Base-by-base conservation (phyloP, 768 basidiomycete species). In the Pulveroboletus sp. region DNA sequence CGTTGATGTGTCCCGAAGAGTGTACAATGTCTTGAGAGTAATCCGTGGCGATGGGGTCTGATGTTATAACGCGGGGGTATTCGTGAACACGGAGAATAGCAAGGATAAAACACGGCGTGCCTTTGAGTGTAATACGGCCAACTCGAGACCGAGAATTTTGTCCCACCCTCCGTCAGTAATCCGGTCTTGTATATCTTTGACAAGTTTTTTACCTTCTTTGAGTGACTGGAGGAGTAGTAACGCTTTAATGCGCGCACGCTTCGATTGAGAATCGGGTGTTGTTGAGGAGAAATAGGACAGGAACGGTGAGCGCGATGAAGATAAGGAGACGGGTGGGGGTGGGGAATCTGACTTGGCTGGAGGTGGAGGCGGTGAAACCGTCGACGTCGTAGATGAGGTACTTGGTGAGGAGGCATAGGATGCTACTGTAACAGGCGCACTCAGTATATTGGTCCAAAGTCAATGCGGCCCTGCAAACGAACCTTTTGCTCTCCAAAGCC, bases 251-350 rank as follows among this genome's bases (percentile, higher is more conserved):
- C 92, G 80, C 2, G 73, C 71, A 17, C 79, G 78, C 65, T 93
- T 93, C 49, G 82, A 76, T 14, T 78, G 76, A 0, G 90, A 88
- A 47, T 89, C 80, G 1, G 90, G 90, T 5, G 90, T 89, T 20
- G 87, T 87, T n/a, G 86, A 82, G 4, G 84, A 75, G 53, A 94
- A 85, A 67, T 92, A 91, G 6, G 82, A 75, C 7, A 90, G 62
- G 51, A 67, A 67, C 20, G 67, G 38, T 9, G 64, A 43, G 7
- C 60, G 65, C 1, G 12, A 19, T 14, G 49, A 46, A 36, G 49
- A 36, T n/a, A 10, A 27, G 1, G 10, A 46, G 19, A 31, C 14
- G 20, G 49, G 17, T n/a, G 35, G 12, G 20, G 40, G 43, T 0
- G 37, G 13, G 21, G 44, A 35, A 46, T 56, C 44, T 16, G 44